These are phyloP conservation scores for Pouteria campechiana DNA, from an alignment of 179 eudicot genomes.

Conservation along the genomic window DNA sequence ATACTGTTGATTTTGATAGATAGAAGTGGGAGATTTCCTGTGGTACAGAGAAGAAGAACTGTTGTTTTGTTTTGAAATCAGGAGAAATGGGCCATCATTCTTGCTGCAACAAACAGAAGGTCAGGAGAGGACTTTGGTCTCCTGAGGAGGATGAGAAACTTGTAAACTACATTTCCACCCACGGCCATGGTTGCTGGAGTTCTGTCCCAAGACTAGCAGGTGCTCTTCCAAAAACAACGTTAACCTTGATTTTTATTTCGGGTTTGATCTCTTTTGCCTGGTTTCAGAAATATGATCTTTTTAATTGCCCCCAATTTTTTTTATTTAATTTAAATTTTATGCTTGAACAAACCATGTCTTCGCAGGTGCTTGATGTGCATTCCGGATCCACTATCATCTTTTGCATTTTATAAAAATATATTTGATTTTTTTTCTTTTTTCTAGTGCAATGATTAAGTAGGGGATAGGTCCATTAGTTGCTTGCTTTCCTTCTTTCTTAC, in stretches of 20 bases:
- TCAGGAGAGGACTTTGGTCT: slow-evolving; percentile 86
- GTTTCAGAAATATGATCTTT: not conserved
- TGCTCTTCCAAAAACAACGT: no score
- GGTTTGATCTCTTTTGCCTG: not conserved
- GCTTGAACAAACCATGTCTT: no score
- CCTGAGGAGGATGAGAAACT: slow-evolving; percentile 93
- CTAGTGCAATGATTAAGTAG: no score
- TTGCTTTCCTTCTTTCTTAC: no score
- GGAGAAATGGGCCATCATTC: slow-evolving; percentile 67
- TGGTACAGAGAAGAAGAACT: slow-evolving; percentile 3
- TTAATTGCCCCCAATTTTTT: slow-evolving; percentile 1
- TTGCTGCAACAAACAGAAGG: slow-evolving; percentile 81
- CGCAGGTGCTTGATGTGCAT: no score
- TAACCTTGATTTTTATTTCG: no score
- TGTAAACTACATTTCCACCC: slow-evolving; percentile 48
- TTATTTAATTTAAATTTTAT: no score
- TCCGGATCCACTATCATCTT: no score
- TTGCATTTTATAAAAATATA: no score
- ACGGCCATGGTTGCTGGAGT: slow-evolving; percentile 89
- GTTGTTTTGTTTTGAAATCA: no score
- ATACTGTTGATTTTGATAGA: not conserved
- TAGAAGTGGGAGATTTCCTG: not conserved
- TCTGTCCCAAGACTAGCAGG: slow-evolving; percentile 79
- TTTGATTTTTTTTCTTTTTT: no score
- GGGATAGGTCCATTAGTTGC: no score